Conservation (phyloP, 345 rosid species). For the Pelargonium nanum region DNA sequence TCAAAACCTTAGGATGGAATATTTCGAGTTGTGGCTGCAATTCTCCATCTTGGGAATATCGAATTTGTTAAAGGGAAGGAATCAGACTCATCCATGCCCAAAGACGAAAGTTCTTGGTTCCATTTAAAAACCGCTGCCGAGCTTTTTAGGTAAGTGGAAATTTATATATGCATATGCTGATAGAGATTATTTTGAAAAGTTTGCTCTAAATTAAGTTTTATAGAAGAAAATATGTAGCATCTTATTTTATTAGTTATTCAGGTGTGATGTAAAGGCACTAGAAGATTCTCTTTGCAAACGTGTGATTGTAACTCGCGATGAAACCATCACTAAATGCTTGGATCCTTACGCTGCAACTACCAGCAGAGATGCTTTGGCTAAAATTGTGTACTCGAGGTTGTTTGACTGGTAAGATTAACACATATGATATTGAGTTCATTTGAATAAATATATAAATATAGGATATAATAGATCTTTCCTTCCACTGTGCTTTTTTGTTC, state of each 20-base stretch:
- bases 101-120: slow-evolving; percentile 80
- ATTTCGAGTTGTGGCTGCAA: slow-evolving; percentile 85
- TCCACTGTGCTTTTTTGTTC: neutral
- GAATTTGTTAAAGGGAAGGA: slow-evolving; percentile 91
- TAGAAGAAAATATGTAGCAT: slow-evolving; percentile 13
- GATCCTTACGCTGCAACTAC: slow-evolving; percentile 81
- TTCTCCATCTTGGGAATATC: slow-evolving; percentile 90
- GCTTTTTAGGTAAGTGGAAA: slow-evolving; percentile 56
- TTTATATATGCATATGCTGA: slow-evolving; percentile 5
- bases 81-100: slow-evolving; percentile 78
- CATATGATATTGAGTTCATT: no score
- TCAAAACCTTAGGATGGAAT: slow-evolving; percentile 56
- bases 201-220: neutral
- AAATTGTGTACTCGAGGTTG: slow-evolving; percentile 79
- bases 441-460: no score
- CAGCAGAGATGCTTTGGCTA: slow-evolving; percentile 96
- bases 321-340: slow-evolving; percentile 88
- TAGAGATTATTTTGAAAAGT: slow-evolving; percentile 6
- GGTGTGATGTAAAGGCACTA: slow-evolving; percentile 81
- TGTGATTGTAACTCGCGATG: slow-evolving; percentile 94
- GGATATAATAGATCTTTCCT: neutral
- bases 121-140: slow-evolving; percentile 85
- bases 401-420: slow-evolving; percentile 78
- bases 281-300: slow-evolving; percentile 99
- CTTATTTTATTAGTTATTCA: slow-evolving; percentile 22